Conservation (phyloP, 2,329 filamentous ascomycete species). For the Lachnellula subtilissima region DNA sequence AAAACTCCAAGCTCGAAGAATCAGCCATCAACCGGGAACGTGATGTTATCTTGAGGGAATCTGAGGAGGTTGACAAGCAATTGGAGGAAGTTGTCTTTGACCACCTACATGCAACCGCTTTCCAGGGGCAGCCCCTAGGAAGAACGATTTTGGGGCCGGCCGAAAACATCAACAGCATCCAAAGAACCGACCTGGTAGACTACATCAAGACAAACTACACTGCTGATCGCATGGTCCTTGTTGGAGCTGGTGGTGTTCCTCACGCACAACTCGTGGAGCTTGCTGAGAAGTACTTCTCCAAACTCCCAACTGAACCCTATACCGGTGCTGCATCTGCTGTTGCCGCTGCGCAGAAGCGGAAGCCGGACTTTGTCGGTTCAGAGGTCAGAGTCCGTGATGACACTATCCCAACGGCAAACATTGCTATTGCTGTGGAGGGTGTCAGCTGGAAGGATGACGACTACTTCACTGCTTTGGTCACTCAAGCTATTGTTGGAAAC, state of each 20-base stretch:
- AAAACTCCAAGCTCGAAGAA: conserved; percentile 97
- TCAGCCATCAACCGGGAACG: conserved; percentile 93
- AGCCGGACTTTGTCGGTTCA: conserved; percentile 93
- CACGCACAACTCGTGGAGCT: conserved; percentile 93
- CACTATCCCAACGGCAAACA: conserved; percentile 92
- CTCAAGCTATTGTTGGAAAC: conserved; percentile 98
- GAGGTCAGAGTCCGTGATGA: conserved; percentile 95
- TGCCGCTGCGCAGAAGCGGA: conserved; percentile 68
- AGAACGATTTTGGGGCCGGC: conserved; percentile 96
- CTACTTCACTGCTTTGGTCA: conserved; percentile 97
- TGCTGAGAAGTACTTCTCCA: conserved; percentile 91
- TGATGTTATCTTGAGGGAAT: conserved; percentile 97
- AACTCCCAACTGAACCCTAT: conserved; percentile 70
- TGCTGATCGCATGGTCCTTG: conserved; percentile 98
- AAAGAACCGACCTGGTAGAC: conserved; percentile 80
- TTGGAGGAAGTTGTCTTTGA: conserved; percentile 99
- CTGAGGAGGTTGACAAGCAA: conserved; percentile 99
- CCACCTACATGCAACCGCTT: conserved; percentile 96
- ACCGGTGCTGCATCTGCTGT: conserved; percentile 66
- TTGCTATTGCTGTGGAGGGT: conserved; percentile 97
- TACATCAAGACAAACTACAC: conserved; percentile 99
- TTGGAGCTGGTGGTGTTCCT: conserved; percentile 88
- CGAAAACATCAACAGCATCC: conserved; percentile 97
- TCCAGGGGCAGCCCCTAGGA: conserved; percentile 91
- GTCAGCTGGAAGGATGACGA: conserved; percentile 99